Percentiles rank a stretch among this genome's conserved stretches.
These are phyloP conservation scores for Stereum hirsutum DNA, from an alignment of 1,284 basidiomycete species.

Conservation along the genomic window DNA sequence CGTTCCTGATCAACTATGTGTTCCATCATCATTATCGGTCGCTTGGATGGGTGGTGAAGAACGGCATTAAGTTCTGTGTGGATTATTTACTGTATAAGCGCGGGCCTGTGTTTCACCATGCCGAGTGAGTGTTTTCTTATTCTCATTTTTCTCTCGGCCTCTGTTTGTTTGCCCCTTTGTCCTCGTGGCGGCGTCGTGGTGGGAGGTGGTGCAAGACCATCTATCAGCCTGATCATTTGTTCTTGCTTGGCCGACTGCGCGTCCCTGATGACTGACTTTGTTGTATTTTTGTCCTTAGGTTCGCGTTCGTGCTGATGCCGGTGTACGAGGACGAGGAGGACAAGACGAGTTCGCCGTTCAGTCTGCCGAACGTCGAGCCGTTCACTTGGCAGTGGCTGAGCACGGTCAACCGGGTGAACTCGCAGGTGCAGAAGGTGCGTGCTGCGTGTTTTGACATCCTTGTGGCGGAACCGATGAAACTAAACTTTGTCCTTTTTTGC, in stretches of 20 bases:
- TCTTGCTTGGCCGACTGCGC: no score
- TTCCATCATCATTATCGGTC: constrained; percentile 95
- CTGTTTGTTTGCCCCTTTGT: no score
- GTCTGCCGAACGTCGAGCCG: constrained; percentile 56
- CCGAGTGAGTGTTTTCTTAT: constrained; percentile 60
- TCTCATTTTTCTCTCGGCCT: no score
- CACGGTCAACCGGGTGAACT: constrained; percentile 94
- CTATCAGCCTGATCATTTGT: no score
- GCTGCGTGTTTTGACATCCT: neutral
- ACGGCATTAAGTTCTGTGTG: constrained; percentile 95
- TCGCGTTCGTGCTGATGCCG: constrained; percentile 84
- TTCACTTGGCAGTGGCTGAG: constrained; percentile 95
- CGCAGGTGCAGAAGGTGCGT: constrained; percentile 89
- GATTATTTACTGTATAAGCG: constrained; percentile 93
- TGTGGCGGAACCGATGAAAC: constrained; percentile 4
- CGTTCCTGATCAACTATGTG: constrained; percentile 86
- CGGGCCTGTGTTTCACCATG: constrained; percentile 93
- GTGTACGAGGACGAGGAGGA: constrained; percentile 82
- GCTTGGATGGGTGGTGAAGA: constrained; percentile 96
- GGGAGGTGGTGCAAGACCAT: no score
- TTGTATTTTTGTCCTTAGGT: constrained; percentile 36
- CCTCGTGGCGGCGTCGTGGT: no score
- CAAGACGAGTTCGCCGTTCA: constrained; percentile 48
- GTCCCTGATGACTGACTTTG: neutral
- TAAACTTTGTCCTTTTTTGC: neutral